These are phyloP conservation scores for Galeopsis tetrahit DNA, from an alignment of 257 asterid genomes.

Conservation along the genomic window DNA sequence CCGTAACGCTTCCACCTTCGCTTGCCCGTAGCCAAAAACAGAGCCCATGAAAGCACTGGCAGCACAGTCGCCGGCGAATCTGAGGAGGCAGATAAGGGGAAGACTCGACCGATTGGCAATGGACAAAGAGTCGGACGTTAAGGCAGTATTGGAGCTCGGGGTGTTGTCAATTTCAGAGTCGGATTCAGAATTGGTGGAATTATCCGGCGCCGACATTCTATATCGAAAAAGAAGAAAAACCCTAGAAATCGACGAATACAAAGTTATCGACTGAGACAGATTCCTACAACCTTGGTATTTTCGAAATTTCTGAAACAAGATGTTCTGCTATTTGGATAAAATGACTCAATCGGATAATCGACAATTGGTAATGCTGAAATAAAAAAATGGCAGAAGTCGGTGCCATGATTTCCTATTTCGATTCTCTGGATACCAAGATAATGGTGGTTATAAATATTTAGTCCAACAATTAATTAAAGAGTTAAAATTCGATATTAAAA, in stretches of 20 bases:
- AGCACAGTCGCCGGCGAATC: slow-evolving; percentile 77
- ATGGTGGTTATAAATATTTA: too few relatives aligned
- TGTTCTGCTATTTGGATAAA: background rate
- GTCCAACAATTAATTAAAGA: too few relatives aligned
- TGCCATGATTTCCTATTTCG: too few relatives aligned
- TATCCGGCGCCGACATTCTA: slow-evolving; percentile 61
- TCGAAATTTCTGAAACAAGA: background rate
- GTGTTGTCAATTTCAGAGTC: slow-evolving; percentile 54
- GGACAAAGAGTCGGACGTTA: slow-evolving; percentile 46
- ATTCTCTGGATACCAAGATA: too few relatives aligned
- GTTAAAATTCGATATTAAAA: too few relatives aligned
- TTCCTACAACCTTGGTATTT: slow-evolving; percentile 14
- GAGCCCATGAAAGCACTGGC: slow-evolving; percentile 86
- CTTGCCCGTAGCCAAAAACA: slow-evolving; percentile 80
- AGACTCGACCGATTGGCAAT: slow-evolving; percentile 52
- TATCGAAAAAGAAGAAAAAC: slow-evolving; percentile 40
- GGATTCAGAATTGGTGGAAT: slow-evolving; percentile 52
- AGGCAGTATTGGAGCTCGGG: slow-evolving; percentile 36
- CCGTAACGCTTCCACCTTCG: too few relatives aligned
- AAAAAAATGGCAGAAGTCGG: too few relatives aligned
- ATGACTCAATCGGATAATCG: background rate
- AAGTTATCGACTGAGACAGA: background rate
- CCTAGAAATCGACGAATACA: slow-evolving; percentile 39
- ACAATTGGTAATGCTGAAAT: background rate
- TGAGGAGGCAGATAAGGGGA: slow-evolving; percentile 64